phyloP scores from a whole-genome alignment of 192 early-diverging fungal genomes.

The Backusella tuberculispora region DNA sequence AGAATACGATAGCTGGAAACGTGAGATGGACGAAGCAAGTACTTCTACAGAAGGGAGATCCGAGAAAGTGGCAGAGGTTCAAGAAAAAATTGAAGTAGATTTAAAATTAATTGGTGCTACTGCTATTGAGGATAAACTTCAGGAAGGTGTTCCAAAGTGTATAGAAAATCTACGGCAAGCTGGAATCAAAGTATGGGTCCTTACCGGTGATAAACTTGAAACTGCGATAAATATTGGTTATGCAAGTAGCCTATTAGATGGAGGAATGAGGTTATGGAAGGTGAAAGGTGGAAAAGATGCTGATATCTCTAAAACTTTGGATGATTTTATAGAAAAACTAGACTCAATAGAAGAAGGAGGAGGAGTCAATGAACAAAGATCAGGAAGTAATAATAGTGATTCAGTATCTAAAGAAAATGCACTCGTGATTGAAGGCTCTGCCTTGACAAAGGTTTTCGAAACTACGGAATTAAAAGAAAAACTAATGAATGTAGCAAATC shows the following conservation, averaged over 20 bases:
- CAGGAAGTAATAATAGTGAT: neutral
- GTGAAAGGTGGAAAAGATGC: constrained; percentile 28
- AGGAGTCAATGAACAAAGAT: neutral
- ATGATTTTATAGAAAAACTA: constrained; percentile 54
- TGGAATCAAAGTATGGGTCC: constrained; percentile 96
- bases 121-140: constrained; percentile 96
- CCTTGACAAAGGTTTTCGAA: constrained; percentile 59
- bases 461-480: constrained; percentile 58
- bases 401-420: constrained; percentile 50
- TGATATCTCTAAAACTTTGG: constrained; percentile 2
- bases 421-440: constrained; percentile 84
- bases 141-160: constrained; percentile 93
- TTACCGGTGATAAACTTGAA: constrained; percentile 98
- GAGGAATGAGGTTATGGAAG: constrained; percentile 73
- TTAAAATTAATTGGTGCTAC: constrained; percentile 92
- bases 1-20: constrained; percentile 76
- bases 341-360: neutral
- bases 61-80: constrained; percentile 67
- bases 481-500: constrained; percentile 71
- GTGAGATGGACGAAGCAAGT: constrained; percentile 73
- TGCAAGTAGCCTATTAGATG: constrained; percentile 70
- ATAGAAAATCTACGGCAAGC: constrained; percentile 83
- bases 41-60: constrained; percentile 77
- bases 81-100: constrained; percentile 81
- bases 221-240: constrained; percentile 99